Base-by-base conservation (phyloP, 768 basidiomycete species). In the Glaciozyma antarctica region DNA sequence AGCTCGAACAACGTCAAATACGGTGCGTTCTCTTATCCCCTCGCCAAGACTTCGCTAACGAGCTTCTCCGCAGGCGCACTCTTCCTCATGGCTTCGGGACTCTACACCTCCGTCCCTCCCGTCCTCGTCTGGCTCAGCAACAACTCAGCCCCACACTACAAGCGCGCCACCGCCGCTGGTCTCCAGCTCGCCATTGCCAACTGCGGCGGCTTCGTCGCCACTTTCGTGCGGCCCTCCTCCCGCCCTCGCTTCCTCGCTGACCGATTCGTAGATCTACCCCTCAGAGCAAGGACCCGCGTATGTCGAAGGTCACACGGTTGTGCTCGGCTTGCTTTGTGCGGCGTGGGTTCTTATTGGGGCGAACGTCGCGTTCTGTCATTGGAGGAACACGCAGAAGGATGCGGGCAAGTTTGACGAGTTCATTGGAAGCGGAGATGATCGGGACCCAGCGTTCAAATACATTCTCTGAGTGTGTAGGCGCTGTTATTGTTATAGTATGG, bases 381-480 rank as follows among this genome's bases (percentile, higher is more conserved):
- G 26, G 22, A 17, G 30, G 28, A 55, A 55, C 53, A 21, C 3
- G 21, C 48, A 24, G 5, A 49, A 49, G 22, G 48, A 21, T 5
- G 48, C 17, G 10, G 48, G 48, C 10, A 49, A 49, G 48, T 49
- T 21, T 21, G 48, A 49, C 10, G 22, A 49, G 48, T 49, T 49
- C 48, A 21, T 21, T 10, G 48, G 48, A 5, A 24, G 24, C n/a
- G 48, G 48, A 9, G 21, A 21, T 7, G 48, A 49, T 49, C 48
- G 48, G 4, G 48, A 49, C 22, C 48, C 48, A 21, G 24, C 48
- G 4, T 49, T 49, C 22, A 49, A n/a, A 24, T 49, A 49, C 48
- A 49, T 49, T 49, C 68, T 2, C 64, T 64, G 5, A 63, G 55
- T 4, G 32, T 32, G 32, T 32, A 32, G 32, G 9, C 32, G 32